Evolutionary conservation across 192 early-diverging fungal genomes (phyloP).

Genomic region (Coemansia sp.): DNA sequence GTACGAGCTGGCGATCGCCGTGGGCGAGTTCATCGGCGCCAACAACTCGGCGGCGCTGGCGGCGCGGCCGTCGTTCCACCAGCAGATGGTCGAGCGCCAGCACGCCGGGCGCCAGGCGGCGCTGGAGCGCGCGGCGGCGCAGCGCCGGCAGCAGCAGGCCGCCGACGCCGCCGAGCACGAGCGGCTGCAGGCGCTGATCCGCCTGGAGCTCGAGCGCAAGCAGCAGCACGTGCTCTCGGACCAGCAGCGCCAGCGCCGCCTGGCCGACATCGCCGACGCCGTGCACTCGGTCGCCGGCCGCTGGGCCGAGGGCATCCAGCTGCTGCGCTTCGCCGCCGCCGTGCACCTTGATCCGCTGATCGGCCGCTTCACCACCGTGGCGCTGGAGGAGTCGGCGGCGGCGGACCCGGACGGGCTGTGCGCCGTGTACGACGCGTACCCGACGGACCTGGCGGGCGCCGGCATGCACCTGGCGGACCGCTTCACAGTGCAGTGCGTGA

Average conservation of each 20-base stretch:
- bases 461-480: conserved; percentile 32
- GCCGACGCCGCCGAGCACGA: conserved; percentile 23
- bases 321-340: conserved; percentile 23
- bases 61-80: conserved; percentile 37
- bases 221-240: conserved; percentile 35
- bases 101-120: conserved; percentile 15
- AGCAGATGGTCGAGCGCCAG: conserved; percentile 48
- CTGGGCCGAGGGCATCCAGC: conserved; percentile 43
- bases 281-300: conserved; percentile 37
- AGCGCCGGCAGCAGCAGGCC: conserved; percentile 3
- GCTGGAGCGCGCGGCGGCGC: conserved; percentile 23
- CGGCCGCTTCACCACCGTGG: conserved; percentile 33
- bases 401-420: conserved; percentile 24
- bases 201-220: conserved; percentile 41
- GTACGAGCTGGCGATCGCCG: conserved; percentile 56
- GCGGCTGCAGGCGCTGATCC: conserved; percentile 36
- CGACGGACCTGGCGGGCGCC: conserved; percentile 36
- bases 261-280: conserved; percentile 32
- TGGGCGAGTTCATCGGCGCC: conserved; percentile 58
- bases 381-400: conserved; percentile 35
- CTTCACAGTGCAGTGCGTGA: conserved; percentile 42
- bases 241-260: conserved; percentile 18
- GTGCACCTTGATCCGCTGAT: conserved; percentile 16
- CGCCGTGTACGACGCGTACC: conserved; percentile 43
- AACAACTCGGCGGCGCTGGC: conserved; percentile 56